Evolutionary conservation across 1,284 basidiomycete genomes (phyloP), one percentile per base, ranked within the genome.

Genomic region (Leccinum huronense): DNA sequence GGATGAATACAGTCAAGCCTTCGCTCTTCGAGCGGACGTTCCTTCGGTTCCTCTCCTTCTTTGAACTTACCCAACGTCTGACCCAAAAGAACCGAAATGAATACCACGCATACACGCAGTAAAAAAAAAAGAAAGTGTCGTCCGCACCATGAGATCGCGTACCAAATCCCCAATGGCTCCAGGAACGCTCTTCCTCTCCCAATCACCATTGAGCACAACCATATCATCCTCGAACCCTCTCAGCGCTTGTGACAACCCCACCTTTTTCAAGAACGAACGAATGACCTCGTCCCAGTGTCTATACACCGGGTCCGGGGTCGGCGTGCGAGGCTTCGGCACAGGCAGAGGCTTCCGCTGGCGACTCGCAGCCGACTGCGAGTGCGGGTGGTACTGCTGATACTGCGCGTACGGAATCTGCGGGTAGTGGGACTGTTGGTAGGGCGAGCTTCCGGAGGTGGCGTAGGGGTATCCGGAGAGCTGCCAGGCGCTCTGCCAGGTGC

Each of bases 141-240:
- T 30, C 77, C 84, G 62, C 70, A 89, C 89, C 72, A 80, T 75
- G 48, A 90, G 76, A 64, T 81, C 79, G 53, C 80, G 77, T 56
- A 82, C 75, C 38, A 93, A 75, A 40, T 81, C 79, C 9, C 78
- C 74, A 53, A 91, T 75, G 8, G 88, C 88, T 0, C 68, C 72
- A 5, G 85, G 84, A 1, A 91, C 76, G 31, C 77, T 78, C 62
- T 80, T 78, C 57, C 78, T 78, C 73, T 92, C 90, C 81, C 84
- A 89, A 1, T 86, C 84, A 1, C 80, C 71, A 66, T 86, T 91
- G 76, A 92, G 75, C 5, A 90, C 81, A 9, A 92, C 72, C 77
- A 92, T 83, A 70, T 93, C 91, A 27, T 81, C 76, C 69, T 90
- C 56, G 19, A 93, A 85, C 0, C 87, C 90, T 57, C 78, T 78